A percentile compares a stretch with the other conserved stretches of the same genome.
Conservation (phyloP, 768 basidiomycete genomes). For the Lactifluus rugatus region DNA sequence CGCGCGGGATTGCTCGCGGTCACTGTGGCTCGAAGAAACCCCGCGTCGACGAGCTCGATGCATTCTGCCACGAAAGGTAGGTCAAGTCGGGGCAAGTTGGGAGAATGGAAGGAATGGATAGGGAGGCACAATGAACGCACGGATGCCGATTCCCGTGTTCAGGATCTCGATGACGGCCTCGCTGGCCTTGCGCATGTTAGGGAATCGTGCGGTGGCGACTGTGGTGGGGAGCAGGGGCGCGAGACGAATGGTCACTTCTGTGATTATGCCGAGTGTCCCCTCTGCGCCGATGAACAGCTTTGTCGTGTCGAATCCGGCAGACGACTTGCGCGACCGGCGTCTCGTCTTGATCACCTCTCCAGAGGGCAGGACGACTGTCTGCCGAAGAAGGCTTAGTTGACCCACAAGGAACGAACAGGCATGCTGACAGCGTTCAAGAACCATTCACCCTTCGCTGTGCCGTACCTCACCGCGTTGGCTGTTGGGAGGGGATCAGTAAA, state of each 20-base stretch:
- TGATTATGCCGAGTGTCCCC: constrained; percentile 79
- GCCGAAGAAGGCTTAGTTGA: background rate
- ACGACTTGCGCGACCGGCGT: constrained; percentile 66
- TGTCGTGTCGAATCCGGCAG: constrained; percentile 78
- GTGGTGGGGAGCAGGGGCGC: constrained; percentile 75
- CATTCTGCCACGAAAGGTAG: constrained; percentile 46
- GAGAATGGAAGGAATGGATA: background rate
- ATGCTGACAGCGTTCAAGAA: constrained; percentile 67
- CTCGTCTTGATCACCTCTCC: constrained; percentile 91
- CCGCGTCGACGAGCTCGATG: constrained; percentile 70
- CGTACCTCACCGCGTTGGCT: constrained; percentile 80
- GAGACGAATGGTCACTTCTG: constrained; percentile 79
- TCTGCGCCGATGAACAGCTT: constrained; percentile 83
- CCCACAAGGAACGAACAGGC: background rate
- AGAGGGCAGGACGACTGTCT: constrained; percentile 84
- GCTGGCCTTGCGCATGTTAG: constrained; percentile 62
- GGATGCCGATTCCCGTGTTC: constrained; percentile 64
- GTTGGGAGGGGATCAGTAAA: background rate
- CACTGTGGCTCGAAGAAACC: constrained; percentile 57
- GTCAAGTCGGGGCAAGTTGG: background rate
- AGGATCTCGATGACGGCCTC: constrained; percentile 66
- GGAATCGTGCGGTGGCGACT: constrained; percentile 77
- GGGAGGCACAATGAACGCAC: constrained; percentile 34
- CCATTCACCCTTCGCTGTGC: constrained; percentile 86
- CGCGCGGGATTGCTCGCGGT: constrained; percentile 36